Percentiles rank a stretch among this genome's conserved stretches.
Conservation (phyloP, 495 filamentous ascomycete genomes). For the Penicillium cosmopolitanum region DNA sequence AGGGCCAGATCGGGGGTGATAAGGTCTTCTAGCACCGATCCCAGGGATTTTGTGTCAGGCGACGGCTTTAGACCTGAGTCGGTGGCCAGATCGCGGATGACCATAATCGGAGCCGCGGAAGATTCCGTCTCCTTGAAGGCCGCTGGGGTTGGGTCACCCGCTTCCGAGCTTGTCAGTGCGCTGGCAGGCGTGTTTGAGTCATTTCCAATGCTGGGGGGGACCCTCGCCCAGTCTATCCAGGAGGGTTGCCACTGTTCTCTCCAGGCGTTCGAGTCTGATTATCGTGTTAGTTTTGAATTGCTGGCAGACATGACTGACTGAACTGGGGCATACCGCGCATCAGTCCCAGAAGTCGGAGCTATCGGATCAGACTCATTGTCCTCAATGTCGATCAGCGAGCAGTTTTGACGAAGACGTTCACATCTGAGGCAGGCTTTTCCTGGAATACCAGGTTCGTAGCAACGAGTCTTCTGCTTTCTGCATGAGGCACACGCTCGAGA, state of each 20-base stretch:
- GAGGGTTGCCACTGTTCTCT: conserved; percentile 36
- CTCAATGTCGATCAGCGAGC: conserved; percentile 31
- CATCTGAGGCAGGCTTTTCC: conserved; percentile 44
- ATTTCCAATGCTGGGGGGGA: conserved; percentile 13
- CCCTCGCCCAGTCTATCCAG: conserved; percentile 40
- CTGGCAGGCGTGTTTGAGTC: conserved; percentile 15
- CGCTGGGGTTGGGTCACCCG: conserved; percentile 8
- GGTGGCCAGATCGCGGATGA: conserved; percentile 41
- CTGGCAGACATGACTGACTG: background rate
- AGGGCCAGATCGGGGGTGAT: conserved; percentile 27
- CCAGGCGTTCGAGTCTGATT: conserved; percentile 39
- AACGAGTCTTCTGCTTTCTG: conserved; percentile 49
- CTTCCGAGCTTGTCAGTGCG: conserved; percentile 18
- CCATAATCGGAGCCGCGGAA: conserved; percentile 39
- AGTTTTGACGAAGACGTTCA: conserved; percentile 39
- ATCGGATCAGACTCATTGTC: conserved; percentile 5
- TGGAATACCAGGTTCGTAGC: conserved; percentile 39
- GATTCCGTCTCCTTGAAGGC: conserved; percentile 24
- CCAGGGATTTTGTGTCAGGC: conserved; percentile 24
- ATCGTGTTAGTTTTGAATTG: conserved; percentile 9
- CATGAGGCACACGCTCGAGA: conserved; percentile 49
- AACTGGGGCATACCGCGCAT: conserved; percentile 23
- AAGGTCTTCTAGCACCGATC: conserved; percentile 24
- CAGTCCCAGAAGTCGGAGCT: conserved; percentile 14
- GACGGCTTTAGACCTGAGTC: conserved; percentile 30